These are phyloP conservation scores for Penicillium janthinellum DNA, from an alignment of 2,329 filamentous ascomycete species.

Conservation along the genomic window DNA sequence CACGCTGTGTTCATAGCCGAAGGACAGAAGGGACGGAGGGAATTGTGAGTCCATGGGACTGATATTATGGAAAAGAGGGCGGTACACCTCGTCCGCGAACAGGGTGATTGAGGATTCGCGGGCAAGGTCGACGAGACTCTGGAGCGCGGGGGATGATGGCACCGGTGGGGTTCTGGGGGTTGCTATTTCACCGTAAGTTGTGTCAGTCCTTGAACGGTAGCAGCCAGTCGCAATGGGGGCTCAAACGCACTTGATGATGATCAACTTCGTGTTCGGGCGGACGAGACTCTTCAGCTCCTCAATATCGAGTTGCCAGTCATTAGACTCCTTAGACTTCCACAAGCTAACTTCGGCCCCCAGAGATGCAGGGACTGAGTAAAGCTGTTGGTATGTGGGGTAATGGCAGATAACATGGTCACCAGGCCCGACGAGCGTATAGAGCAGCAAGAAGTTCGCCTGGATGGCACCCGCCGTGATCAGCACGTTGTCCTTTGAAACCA, in stretches of 20 bases:
- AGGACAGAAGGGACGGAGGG: slow-evolving; percentile 68
- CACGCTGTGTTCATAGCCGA: slow-evolving; percentile 71
- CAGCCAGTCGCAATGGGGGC: neutral
- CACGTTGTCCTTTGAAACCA: slow-evolving; percentile 62
- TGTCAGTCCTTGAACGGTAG: neutral
- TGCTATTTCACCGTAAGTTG: slow-evolving; percentile 48
- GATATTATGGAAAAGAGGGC: slow-evolving; percentile 76
- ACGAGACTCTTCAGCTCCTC: slow-evolving; percentile 67
- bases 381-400: slow-evolving; percentile 83
- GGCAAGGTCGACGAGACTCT: slow-evolving; percentile 65
- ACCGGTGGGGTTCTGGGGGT: slow-evolving; percentile 72
- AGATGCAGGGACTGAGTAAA: slow-evolving; percentile 73
- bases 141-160: slow-evolving; percentile 66
- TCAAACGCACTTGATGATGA: slow-evolving; percentile 58
- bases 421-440: slow-evolving; percentile 72
- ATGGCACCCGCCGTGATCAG: slow-evolving; percentile 82
- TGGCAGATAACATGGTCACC: slow-evolving; percentile 85
- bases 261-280: slow-evolving; percentile 54
- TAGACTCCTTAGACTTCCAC: slow-evolving; percentile 68
- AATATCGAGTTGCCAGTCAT: slow-evolving; percentile 68
- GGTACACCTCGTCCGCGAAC: slow-evolving; percentile 79
- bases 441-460: slow-evolving; percentile 73
- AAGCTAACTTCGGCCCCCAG: slow-evolving; percentile 75
- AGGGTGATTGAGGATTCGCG: slow-evolving; percentile 65
- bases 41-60: slow-evolving; percentile 55